A percentile compares a stretch with the other conserved stretches of the same genome.
These are phyloP conservation scores for Gynandropsis gynandra DNA, from an alignment of 345 rosid genomes.

Conservation along the genomic window DNA sequence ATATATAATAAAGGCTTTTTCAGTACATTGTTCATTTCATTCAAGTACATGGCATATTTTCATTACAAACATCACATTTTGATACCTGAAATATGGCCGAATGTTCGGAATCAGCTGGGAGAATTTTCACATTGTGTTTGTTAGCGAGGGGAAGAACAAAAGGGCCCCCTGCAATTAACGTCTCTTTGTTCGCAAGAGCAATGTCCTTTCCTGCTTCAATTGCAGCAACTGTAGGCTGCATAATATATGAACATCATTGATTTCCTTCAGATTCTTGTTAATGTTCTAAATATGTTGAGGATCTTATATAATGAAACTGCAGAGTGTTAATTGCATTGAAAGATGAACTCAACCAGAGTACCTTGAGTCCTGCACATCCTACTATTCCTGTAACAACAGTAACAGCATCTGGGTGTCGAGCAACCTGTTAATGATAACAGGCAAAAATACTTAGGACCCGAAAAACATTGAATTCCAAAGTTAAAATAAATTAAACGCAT, in stretches of 20 bases:
- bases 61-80: no score
- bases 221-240: constrained; percentile 93
- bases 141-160: constrained; percentile 93
- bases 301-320: no score
- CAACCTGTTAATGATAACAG: constrained; percentile 49
- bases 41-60: no score
- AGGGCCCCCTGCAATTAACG: constrained; percentile 93
- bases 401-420: constrained; percentile 88
- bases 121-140: constrained; percentile 82
- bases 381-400: constrained; percentile 93
- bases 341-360: neutral
- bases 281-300: neutral
- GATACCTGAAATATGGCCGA: constrained; percentile 95
- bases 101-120: constrained; percentile 99
- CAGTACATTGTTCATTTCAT: no score
- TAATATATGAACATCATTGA: neutral
- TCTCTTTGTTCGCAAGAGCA: constrained; percentile 95
- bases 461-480: neutral
- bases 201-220: constrained; percentile 96
- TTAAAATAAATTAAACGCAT: constrained; percentile 6
- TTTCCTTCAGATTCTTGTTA: neutral
- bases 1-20: neutral
- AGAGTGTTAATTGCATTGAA: no score
- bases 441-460: constrained; percentile 10
- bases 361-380: constrained; percentile 97